Conservation (phyloP, 169 alveolate genomes). For the Plasmodium vivax region DNA sequence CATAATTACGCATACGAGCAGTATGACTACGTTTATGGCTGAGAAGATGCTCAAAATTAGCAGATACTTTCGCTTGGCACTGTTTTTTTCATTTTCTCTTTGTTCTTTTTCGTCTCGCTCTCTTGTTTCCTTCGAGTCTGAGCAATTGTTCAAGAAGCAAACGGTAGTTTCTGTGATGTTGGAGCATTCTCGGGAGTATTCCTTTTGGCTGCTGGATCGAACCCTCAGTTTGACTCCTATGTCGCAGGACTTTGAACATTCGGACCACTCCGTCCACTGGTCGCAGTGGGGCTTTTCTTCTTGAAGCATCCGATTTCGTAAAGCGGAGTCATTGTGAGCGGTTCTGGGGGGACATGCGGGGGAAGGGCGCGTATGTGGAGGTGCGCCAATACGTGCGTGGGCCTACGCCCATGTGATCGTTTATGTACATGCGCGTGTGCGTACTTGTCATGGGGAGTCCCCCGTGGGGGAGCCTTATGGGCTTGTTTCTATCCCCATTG, state of each 20-base stretch:
- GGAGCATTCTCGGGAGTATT: slow-evolving; percentile 13
- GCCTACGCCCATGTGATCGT: too few relatives aligned
- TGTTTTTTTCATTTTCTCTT: background rate
- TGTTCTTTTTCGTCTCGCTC: background rate
- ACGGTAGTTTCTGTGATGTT: slow-evolving; percentile 35
- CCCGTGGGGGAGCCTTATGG: background rate
- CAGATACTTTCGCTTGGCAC: background rate
- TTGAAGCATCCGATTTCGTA: slow-evolving; percentile 18
- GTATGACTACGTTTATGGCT: background rate
- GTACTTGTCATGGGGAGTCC: background rate
- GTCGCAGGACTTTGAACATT: slow-evolving; percentile 57
- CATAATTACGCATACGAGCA: slow-evolving; percentile 18
- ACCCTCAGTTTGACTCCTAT: slow-evolving; percentile 43
- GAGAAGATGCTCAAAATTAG: slow-evolving; percentile 47
- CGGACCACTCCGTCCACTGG: slow-evolving; percentile 50
- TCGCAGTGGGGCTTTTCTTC: slow-evolving; percentile 19
- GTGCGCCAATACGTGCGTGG: background rate
- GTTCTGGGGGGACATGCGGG: background rate
- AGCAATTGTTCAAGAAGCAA: slow-evolving; percentile 5
- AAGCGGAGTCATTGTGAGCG: background rate
- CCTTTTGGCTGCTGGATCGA: background rate
- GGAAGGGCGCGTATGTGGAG: background rate
- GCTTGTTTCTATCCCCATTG: background rate
- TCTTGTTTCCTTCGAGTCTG: background rate
- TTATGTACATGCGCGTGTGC: background rate